Conservation (phyloP, 352 stramenopile genomes). For the Globisporangium parvum region DNA sequence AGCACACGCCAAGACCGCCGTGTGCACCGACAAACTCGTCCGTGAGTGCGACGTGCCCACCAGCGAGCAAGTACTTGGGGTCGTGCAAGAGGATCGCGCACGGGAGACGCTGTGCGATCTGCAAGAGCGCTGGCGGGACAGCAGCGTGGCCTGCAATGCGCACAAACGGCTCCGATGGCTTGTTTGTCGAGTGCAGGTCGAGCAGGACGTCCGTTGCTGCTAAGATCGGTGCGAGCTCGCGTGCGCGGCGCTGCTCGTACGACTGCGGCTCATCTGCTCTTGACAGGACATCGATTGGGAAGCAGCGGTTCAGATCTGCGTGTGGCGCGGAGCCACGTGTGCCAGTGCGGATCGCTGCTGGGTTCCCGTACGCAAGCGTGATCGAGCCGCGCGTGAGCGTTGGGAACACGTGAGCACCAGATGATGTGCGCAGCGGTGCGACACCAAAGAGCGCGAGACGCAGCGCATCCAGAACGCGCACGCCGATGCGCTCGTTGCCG, state of each 20-base stretch:
- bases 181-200: constrained; percentile 79
- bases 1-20: constrained; percentile 62
- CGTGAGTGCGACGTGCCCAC: constrained; percentile 50
- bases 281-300: constrained; percentile 30
- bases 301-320: constrained; percentile 68
- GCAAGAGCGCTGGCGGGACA: constrained; percentile 20
- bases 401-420: constrained; percentile 15
- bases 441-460: constrained; percentile 33
- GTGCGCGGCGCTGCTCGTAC: constrained; percentile 54
- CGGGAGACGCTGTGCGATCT: constrained; percentile 34
- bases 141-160: constrained; percentile 38
- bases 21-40: constrained; percentile 63
- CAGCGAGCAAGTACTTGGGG: constrained; percentile 44
- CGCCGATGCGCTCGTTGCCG: constrained; percentile 71
- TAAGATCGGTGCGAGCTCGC: constrained; percentile 49
- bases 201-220: constrained; percentile 50
- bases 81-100: constrained; percentile 63
- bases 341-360: constrained; percentile 38
- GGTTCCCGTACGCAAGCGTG: constrained; percentile 65
- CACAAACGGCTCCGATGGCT: constrained; percentile 60
- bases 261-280: neutral
- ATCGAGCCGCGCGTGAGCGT: constrained; percentile 30
- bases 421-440: constrained; percentile 12
- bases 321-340: constrained; percentile 46
- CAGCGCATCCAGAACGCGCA: constrained; percentile 53